These are phyloP conservation scores for Pluteus cervinus DNA, from an alignment of 768 basidiomycete species.

Conservation along the genomic window DNA sequence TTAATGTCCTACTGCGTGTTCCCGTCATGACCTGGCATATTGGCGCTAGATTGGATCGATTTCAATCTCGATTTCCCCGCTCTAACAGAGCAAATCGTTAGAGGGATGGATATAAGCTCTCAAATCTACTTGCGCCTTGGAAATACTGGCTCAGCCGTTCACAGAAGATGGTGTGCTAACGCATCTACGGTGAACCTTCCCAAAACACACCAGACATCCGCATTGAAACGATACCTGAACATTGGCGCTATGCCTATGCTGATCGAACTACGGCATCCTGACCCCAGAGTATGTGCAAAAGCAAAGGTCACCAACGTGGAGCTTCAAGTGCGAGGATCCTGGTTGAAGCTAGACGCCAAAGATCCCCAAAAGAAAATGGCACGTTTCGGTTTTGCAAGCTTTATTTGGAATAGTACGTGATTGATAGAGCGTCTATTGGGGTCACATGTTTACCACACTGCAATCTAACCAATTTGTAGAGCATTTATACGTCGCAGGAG, in stretches of 20 bases:
- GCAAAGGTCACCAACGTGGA: slow-evolving; percentile 10
- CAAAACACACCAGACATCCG: slow-evolving; percentile 9
- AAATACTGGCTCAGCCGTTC: slow-evolving; percentile 25
- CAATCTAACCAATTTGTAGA: slow-evolving; percentile 11
- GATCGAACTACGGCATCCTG: slow-evolving; percentile 20
- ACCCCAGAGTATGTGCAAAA: slow-evolving; percentile 14
- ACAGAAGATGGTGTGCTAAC: slow-evolving; percentile 18
- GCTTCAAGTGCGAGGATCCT: slow-evolving; percentile 29
- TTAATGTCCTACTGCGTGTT: too few relatives aligned
- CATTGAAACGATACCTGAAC: slow-evolving; percentile 4
- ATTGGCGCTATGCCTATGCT: slow-evolving; percentile 3
- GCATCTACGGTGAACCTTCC: slow-evolving; percentile 10
- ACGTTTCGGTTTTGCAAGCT: slow-evolving; percentile 16
- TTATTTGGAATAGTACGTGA: slow-evolving; percentile 22
- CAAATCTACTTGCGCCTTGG: slow-evolving; percentile 23
- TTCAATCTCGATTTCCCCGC: slow-evolving; percentile 19
- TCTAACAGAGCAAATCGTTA: slow-evolving; percentile 18
- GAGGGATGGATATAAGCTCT: slow-evolving; percentile 14
- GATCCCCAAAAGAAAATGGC: slow-evolving; percentile 8
- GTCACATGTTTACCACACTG: too few relatives aligned
- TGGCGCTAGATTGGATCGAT: slow-evolving; percentile 21
- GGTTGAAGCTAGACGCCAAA: slow-evolving; percentile 23
- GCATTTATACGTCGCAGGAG: slow-evolving; percentile 23
- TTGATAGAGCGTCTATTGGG: not conserved
- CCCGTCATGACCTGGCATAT: too few relatives aligned